A percentile compares a stretch with the other conserved stretches of the same genome.
These are phyloP conservation scores for Linnemannia hyalina DNA, from an alignment of 192 early-diverging fungal genomes.

Conservation along the genomic window DNA sequence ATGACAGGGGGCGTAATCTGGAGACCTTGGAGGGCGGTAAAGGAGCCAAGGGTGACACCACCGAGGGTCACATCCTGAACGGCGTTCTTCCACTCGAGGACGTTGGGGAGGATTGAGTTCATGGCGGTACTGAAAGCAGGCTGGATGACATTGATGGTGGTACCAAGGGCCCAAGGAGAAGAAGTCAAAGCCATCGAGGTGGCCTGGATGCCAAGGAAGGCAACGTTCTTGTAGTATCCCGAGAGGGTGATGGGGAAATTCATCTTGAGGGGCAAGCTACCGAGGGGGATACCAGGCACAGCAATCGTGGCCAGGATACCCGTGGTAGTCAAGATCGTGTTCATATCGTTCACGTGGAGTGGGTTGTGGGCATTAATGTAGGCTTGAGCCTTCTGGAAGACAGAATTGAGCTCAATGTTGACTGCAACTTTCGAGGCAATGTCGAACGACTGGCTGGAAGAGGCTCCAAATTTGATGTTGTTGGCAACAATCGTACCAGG, in stretches of 20 bases:
- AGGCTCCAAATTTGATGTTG: conserved; percentile 28
- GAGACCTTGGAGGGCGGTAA: conserved; percentile 19
- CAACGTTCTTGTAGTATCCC: conserved; percentile 15
- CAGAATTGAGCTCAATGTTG: conserved; percentile 10
- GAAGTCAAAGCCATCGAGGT: conserved; percentile 14
- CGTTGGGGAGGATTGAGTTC: conserved; percentile 15
- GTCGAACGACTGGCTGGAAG: conserved; percentile 22
- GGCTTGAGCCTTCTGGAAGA: conserved; percentile 34
- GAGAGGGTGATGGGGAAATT: conserved; percentile 24
- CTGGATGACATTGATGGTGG: conserved; percentile 12
- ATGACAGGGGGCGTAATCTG: conserved; percentile 13
- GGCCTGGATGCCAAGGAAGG: conserved; percentile 23
- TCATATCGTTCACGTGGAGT: conserved; percentile 30
- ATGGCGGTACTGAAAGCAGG: conserved; percentile 12
- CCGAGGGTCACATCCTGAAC: conserved; percentile 32
- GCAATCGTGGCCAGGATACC: conserved; percentile 19
- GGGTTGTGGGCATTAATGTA: conserved; percentile 26
- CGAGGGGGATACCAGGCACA: conserved; percentile 21
- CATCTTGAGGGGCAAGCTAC: conserved; percentile 21
- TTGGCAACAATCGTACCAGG: conserved; percentile 18
- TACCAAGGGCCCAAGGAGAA: conserved; percentile 18
- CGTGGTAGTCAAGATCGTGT: conserved; percentile 24
- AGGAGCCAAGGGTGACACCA: conserved; percentile 26
- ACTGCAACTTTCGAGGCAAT: conserved; percentile 19
- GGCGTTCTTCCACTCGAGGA: conserved; percentile 30